A percentile compares a stretch with the other conserved stretches of the same genome.
phyloP scores from a whole-genome alignment of 2,329 filamentous ascomycete genomes.

The Fusarium coicis region DNA sequence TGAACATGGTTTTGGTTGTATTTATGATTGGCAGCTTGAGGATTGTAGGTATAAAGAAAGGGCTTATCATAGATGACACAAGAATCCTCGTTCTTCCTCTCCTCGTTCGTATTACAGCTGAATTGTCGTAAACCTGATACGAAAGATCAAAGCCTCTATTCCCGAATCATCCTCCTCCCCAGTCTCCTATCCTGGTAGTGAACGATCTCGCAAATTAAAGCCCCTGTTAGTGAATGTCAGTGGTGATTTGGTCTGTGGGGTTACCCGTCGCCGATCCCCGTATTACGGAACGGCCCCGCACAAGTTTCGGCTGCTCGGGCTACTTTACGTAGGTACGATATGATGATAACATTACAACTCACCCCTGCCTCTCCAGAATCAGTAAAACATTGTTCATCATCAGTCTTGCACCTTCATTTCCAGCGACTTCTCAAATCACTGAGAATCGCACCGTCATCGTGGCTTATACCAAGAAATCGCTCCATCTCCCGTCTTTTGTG shows the following conservation, averaged over 20 bases:
- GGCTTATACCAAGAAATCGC: slow-evolving; percentile 17
- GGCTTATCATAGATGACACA: not conserved
- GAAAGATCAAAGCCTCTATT: not conserved
- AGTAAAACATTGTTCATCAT: not conserved
- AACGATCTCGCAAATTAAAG: not conserved
- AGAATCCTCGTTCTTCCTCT: not conserved
- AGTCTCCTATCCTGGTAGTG: not conserved
- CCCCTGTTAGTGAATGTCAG: slow-evolving; percentile 22
- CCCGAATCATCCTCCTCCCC: not conserved
- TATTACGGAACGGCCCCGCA: slow-evolving; percentile 42
- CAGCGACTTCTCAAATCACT: too few species aligned
- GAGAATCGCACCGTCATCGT: not conserved
- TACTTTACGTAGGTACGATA: not conserved
- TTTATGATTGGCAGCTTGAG: too few species aligned
- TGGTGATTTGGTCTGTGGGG: slow-evolving; percentile 29
- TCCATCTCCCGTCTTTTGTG: not conserved
- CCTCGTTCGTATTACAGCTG: too few species aligned
- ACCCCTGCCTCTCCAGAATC: not conserved
- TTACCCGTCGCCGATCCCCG: slow-evolving; percentile 35
- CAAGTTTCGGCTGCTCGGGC: slow-evolving; percentile 28
- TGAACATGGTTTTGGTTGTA: slow-evolving; percentile 21
- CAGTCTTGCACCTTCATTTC: too few species aligned
- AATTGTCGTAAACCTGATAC: not conserved
- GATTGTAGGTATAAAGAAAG: not conserved
- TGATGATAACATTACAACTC: slow-evolving; percentile 29